Base-by-base conservation (phyloP, 2,329 filamentous ascomycete genomes). In the Apiospora malaysiana region DNA sequence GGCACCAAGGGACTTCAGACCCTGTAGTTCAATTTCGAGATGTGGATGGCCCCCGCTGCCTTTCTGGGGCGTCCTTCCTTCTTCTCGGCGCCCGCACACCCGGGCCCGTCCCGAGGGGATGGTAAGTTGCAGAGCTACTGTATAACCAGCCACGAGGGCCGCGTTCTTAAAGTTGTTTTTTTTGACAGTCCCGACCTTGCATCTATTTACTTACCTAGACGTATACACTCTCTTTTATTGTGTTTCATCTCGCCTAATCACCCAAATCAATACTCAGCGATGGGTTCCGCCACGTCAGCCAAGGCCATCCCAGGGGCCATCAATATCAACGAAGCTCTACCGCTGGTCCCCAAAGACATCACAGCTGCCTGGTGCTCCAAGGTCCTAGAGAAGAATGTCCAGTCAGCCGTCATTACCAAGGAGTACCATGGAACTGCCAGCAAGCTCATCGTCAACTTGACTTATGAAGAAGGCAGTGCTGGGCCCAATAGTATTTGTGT, bases 341-440 rank as follows among this genome's bases (percentile, higher is more conserved):
- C 70, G 7, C 37, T 63, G 4, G 59, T 66, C 23, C 46, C 71
- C 63, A 23, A 51, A 69, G 72, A 75, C 16, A 68, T 75, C 21
- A 74, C 69, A 21, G 70, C 70, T 51, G 68, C 71, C 68, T 76
- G 73, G 73, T 71, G 74, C 40, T 69, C 71, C 49, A 49, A 72
- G 66, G 63, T 71, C 10, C 71, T 75, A 37, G 56, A 68, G n/a
- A 51, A 63, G 21, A 71, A 70, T n/a, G 66, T 75, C 42, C 70
- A 72, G 21, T 49, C 66, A 18, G 71, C 70, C 25, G 37, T 46
- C 14, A 42, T 76, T 69, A 51, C 63, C 2, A 71, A 69, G 25
- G 70, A 69, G 45, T 74, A 73, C 7, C 71, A 69, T 7, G 74
- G 73, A 21, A 75, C 74, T 7, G 74, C 74, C 23, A 74, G 49